Base-by-base conservation (phyloP, 345 rosid genomes). In the Heritiera littoralis region DNA sequence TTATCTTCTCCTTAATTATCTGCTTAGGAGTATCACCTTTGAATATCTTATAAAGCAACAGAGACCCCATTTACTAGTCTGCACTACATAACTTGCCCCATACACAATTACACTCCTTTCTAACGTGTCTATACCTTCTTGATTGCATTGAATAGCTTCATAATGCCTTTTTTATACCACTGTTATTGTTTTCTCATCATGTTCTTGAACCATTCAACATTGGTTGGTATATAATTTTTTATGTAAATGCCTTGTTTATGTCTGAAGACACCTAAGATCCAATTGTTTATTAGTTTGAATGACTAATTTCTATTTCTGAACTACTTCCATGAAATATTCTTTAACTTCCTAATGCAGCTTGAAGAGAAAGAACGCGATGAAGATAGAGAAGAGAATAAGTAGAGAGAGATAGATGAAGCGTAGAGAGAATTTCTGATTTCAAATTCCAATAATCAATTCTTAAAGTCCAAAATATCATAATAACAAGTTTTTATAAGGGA, bases 1-100 rank as follows among this genome's bases (percentile, higher is more conserved):
- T 51, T 51, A 30, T 72, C 60, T 70, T 72, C 75, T 51, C 45
- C 9, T 72, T 72, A 15, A 28, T 43, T 30, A 30, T 32, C 75
- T 51, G 61, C 76, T 4, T 52, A 32, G 14, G n/a, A 5, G 23
- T 52, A 52, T 51, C 59, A 48, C 74, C 74, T 48, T 69, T 41
- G 66, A 45, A 38, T 68, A 54, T 46, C 69, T n/a, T 75, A 32
- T 66, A 32, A 41, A 65, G 58, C 46, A 30, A 52, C 66, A 49
- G 72, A 28, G 38, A 14, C 1, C 59, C 3, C 10, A 9, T 59
- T 81, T 45, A 41, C 59, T 52, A 51, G 11, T 41, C 20, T 38
- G 17, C 55, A 5, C 40, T 75, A 12, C 35, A 41, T 64, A 54
- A 35, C 23, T 7, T 80, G 23, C 13, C 23, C 1, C 7, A 45